Evolutionary conservation across 2,329 filamentous ascomycete genomes (phyloP), one percentile per base, ranked within the genome.

Genomic region (Tympanopsis confertula): DNA sequence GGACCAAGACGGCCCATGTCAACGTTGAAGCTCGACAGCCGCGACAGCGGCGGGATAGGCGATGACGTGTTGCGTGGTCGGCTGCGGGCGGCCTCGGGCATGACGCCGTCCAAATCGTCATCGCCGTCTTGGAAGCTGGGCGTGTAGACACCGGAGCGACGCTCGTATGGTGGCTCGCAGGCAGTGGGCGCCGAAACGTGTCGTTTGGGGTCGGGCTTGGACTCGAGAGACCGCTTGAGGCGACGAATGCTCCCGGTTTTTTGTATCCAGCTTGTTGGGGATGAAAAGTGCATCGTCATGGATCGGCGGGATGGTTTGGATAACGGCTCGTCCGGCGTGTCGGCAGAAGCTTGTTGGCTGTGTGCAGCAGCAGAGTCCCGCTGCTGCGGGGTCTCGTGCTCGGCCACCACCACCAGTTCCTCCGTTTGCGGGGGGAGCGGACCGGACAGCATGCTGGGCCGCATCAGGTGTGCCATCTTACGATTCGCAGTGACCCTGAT

Each of bases 281-380:
- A 71, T 42, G 63, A 63, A 42, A 80, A 73, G 39, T 75, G 71
- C 63, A 74, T 69, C 13, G 76, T 78, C 19, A 73, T 58, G 13
- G 75, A 77, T 41, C 69, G 65, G 38, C 62, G 64, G 12, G 68
- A 57, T 37, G 54, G 59, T 46, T 63, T 67, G 5, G 63, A 58
- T 2, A 64, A 61, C 2, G 62, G 63, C 19, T 54, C 54, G 26
- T 65, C 60, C 2, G 54, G 19, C 3, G 29, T 35, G 10, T 46
- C 41, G 35, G 45, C 36, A 35, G 41, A 28, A 26, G 40, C 35
- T 14, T 43, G 41, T 7, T 41, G 24, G 4, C 19, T 26, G 17
- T 45, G 42, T 7, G 48, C 47, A 14, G 51, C 45, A 32, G 40
- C 38, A 18, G 22, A 15, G 14, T 35, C 32, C 7, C 13, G 10